These are phyloP conservation scores for Wickerhamiella brachini DNA, from an alignment of 805 yeast species.

Conservation along the genomic window DNA sequence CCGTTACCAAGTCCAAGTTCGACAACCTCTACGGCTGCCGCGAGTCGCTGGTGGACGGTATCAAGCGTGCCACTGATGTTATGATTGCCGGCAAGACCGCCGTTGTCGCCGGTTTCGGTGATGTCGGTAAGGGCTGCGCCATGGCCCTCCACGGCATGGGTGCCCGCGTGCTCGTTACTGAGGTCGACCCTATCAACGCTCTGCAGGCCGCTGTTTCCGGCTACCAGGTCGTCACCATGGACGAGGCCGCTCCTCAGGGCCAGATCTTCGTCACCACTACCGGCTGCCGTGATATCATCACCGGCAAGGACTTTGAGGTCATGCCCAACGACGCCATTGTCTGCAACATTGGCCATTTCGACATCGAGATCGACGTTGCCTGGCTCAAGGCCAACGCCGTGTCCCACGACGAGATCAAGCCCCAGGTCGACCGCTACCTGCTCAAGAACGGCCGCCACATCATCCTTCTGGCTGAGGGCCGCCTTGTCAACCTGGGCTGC, in stretches of 20 bases:
- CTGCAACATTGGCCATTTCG: slow-evolving; percentile 99
- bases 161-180: slow-evolving; percentile 95
- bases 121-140: slow-evolving; percentile 99
- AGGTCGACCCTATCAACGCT: slow-evolving; percentile 97
- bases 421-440: slow-evolving; percentile 96
- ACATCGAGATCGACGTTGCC: slow-evolving; percentile 97
- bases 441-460: slow-evolving; percentile 81
- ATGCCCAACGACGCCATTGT: slow-evolving; percentile 99
- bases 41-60: slow-evolving; percentile 97
- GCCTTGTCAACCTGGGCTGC: slow-evolving; percentile 98
- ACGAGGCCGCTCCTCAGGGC: slow-evolving; percentile 82
- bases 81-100: slow-evolving; percentile 99
- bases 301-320: slow-evolving; percentile 66
- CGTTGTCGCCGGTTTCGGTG: slow-evolving; percentile 99
- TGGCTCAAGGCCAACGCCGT: slow-evolving; percentile 92
- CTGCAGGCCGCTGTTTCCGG: slow-evolving; percentile 99
- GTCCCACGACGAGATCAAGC: slow-evolving; percentile 93
- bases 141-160: slow-evolving; percentile 98
- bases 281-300: slow-evolving; percentile 97
- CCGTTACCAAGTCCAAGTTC: slow-evolving; percentile 97
- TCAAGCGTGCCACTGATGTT: slow-evolving; percentile 98
- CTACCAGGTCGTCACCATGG: slow-evolving; percentile 92
- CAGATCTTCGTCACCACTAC: slow-evolving; percentile 99
- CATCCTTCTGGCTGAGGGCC: slow-evolving; percentile 96
- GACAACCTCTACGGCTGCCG: slow-evolving; percentile 99